Base-by-base conservation (phyloP, 345 rosid species). In the Anastatica hierochuntica region DNA sequence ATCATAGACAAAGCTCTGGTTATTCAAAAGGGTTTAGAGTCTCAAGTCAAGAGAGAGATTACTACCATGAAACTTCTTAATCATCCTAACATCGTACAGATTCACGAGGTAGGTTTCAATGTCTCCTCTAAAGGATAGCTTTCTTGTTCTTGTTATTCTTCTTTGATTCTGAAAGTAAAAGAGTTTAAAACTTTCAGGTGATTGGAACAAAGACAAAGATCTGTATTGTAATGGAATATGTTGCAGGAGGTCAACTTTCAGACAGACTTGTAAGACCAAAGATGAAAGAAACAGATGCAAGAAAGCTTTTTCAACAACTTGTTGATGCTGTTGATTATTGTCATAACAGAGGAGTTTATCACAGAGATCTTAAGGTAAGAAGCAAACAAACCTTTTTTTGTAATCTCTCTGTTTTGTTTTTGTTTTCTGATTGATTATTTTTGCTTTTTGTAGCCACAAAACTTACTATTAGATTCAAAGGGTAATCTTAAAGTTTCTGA, bases 401-500 rank as follows among this genome's bases (percentile, higher is more conserved):
- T 36, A 20, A 0, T n/a, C n/a, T 39, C 23, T 53, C n/a, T 59
- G 20, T 20, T 35, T 26, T 8, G n/a, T n/a, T n/a, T n/a, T n/a
- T n/a, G n/a, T 33, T 1, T 27, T 1, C 3, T 21, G 5, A 2
- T 7, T 21, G 16, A 8, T 13, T 29, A 9, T 35, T 40, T 59
- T 45, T 58, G 13, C 15, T 15, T 38, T n/a, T 13, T 60, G 39
- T 84, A 90, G 98, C 96, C 96, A 27, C 95, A 87, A 58, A 90
- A 84, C 64, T 75, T 87, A 76, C 83, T 90, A 36, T 40, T 90
- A 67, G 89, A 80, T 41, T 21, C 67, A 35, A 79, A 70, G 61
- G 95, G 94, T 49, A 82, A 81, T 56, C 76, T 87, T 21, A 87
- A 90, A 81, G 81, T 87, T 11, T 82, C 98, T 4, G 98, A 90